Conservation (phyloP, 768 basidiomycete genomes). For the Boletus subcaerulescens region DNA sequence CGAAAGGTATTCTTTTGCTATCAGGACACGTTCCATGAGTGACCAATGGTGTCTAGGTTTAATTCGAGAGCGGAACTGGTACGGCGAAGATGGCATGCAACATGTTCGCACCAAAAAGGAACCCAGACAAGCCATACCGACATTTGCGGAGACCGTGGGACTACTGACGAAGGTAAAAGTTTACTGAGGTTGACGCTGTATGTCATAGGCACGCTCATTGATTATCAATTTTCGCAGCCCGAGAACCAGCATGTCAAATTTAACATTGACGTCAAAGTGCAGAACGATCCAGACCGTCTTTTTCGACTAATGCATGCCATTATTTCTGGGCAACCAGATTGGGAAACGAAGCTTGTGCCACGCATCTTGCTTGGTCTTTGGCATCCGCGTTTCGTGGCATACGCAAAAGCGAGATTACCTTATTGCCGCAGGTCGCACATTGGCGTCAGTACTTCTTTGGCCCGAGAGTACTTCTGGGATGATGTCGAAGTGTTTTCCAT, state of each 20-base stretch:
- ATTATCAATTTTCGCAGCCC: conserved; percentile 40
- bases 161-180: conserved; percentile 71
- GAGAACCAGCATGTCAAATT: conserved; percentile 75
- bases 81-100: conserved; percentile 68
- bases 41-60: conserved; percentile 41
- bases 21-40: conserved; percentile 27
- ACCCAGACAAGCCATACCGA: conserved; percentile 86
- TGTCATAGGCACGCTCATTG: not conserved
- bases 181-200: conserved; percentile 6
- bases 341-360: conserved; percentile 75
- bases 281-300: conserved; percentile 86
- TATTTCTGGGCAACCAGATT: conserved; percentile 62
- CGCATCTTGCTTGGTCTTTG: conserved; percentile 80
- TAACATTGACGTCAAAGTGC: conserved; percentile 91
- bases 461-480: conserved; percentile 87
- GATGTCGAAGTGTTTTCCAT: conserved; percentile 87
- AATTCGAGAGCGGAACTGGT: conserved; percentile 71
- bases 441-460: conserved; percentile 65
- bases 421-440: conserved; percentile 87
- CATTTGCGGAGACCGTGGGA: conserved; percentile 79
- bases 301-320: conserved; percentile 74
- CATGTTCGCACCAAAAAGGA: conserved; percentile 75
- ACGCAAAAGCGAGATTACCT: conserved; percentile 72
- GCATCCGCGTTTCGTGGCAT: conserved; percentile 86
- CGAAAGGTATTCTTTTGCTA: conserved; percentile 43